A percentile compares a stretch with the other conserved stretches of the same genome.
Evolutionary conservation across 225 moss, liverwort and hornwort species (phyloP).

Genomic region (Polytrichum commune): DNA sequence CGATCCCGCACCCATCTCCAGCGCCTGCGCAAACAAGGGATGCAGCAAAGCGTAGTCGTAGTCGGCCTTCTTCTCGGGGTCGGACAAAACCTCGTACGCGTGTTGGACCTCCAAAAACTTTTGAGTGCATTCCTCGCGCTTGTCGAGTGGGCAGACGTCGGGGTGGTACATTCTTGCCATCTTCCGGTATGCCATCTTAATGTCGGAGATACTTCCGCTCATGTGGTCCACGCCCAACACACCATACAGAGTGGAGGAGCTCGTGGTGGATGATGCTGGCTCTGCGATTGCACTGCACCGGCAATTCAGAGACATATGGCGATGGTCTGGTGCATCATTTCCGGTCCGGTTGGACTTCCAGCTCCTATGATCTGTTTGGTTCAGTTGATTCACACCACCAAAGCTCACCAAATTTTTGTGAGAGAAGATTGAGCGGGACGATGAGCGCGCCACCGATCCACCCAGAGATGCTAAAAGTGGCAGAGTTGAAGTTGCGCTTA

Average conservation of each 20-base stretch:
- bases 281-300: background rate
- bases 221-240: constrained; percentile 36
- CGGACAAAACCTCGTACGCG: constrained; percentile 60
- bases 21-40: constrained; percentile 36
- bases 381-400: too few species aligned
- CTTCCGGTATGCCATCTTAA: constrained; percentile 51
- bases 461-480: too few species aligned
- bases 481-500: too few species aligned
- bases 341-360: too few species aligned
- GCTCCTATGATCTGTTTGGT: too few species aligned
- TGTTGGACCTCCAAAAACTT: constrained; percentile 54
- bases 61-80: constrained; percentile 43
- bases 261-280: background rate
- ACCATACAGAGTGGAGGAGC: constrained; percentile 24
- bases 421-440: too few species aligned
- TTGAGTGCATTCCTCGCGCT: constrained; percentile 46
- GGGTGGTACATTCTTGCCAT: constrained; percentile 58
- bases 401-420: too few species aligned
- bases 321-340: too few species aligned
- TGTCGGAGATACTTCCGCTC: constrained; percentile 28
- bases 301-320: background rate
- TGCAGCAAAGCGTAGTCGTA: constrained; percentile 54
- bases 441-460: too few species aligned
- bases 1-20: constrained; percentile 11
- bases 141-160: constrained; percentile 37